These are phyloP conservation scores for Orbilia javanica DNA, from an alignment of 2,329 filamentous ascomycete genomes.

Conservation along the genomic window DNA sequence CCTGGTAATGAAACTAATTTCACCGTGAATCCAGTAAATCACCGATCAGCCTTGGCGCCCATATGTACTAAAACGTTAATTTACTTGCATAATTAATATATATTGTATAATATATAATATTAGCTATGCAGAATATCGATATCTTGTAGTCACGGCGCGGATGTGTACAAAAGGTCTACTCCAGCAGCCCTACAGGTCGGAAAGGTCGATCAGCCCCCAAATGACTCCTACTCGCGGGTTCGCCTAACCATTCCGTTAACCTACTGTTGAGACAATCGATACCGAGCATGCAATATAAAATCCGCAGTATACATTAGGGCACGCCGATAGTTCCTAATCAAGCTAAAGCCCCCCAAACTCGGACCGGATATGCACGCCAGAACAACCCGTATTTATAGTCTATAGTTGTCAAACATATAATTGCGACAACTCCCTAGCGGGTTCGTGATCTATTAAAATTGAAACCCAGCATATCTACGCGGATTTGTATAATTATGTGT, in stretches of 20 bases:
- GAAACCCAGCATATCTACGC: neutral
- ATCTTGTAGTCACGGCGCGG: no score
- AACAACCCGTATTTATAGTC: neutral
- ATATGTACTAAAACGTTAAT: neutral
- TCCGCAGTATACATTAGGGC: neutral
- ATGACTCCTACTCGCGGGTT: constrained; percentile 4
- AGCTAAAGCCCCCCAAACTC: neutral
- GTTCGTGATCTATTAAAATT: neutral
- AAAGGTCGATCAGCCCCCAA: neutral
- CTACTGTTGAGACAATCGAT: constrained; percentile 6
- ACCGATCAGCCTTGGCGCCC: neutral
- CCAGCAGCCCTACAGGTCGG: neutral
- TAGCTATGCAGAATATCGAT: no score
- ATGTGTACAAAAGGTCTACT: neutral
- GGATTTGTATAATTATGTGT: neutral
- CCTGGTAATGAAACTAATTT: neutral
- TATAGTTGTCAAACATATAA: neutral
- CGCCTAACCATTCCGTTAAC: constrained; percentile 5
- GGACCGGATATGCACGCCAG: neutral
- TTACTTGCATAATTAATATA: no score
- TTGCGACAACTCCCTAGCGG: neutral
- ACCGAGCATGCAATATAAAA: neutral
- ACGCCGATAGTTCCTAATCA: neutral
- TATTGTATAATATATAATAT: no score
- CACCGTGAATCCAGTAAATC: neutral